Evolutionary conservation across 441 rosid genomes (phyloP).

Genomic region (Capsella rubella): DNA sequence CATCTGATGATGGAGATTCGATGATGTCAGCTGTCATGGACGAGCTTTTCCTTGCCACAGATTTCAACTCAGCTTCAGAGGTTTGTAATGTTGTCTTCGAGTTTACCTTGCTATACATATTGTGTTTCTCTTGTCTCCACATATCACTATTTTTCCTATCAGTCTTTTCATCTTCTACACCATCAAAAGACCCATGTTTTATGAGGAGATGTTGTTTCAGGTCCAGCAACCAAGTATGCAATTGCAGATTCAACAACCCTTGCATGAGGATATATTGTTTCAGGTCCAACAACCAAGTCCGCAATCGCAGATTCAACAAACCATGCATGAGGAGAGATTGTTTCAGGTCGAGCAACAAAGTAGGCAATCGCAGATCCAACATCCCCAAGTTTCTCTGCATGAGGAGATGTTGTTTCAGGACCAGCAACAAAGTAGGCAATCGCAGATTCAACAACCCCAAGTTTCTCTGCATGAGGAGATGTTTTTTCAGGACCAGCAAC

Average conservation of each 20-base stretch:
- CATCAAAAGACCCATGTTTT: constrained; percentile 35
- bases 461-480: constrained; percentile 9
- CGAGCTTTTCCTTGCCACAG: constrained; percentile 67
- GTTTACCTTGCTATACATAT: not conserved
- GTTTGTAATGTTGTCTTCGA: constrained; percentile 48
- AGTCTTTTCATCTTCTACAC: not conserved
- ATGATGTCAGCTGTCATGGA: constrained; percentile 67
- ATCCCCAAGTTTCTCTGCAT: no score
- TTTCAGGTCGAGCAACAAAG: no score
- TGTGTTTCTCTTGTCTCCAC: not conserved
- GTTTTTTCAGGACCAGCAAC: constrained; percentile 35
- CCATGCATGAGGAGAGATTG: no score
- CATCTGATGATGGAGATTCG: constrained; percentile 72
- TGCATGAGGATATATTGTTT: no score
- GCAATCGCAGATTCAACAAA: no score
- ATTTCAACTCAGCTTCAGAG: constrained; percentile 66
- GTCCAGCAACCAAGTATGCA: constrained; percentile 25
- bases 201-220: constrained; percentile 23
- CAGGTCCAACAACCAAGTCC: no score
- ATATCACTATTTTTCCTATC: not conserved
- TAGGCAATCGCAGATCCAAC: no score
- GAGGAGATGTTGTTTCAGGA: constrained; percentile 27
- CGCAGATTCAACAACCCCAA: constrained; percentile 29
- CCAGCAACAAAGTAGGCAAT: constrained; percentile 14
- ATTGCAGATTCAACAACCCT: constrained; percentile 29